phyloP scores from a whole-genome alignment of 1,139 yeast species.

The Suhomyces panamericanus region DNA sequence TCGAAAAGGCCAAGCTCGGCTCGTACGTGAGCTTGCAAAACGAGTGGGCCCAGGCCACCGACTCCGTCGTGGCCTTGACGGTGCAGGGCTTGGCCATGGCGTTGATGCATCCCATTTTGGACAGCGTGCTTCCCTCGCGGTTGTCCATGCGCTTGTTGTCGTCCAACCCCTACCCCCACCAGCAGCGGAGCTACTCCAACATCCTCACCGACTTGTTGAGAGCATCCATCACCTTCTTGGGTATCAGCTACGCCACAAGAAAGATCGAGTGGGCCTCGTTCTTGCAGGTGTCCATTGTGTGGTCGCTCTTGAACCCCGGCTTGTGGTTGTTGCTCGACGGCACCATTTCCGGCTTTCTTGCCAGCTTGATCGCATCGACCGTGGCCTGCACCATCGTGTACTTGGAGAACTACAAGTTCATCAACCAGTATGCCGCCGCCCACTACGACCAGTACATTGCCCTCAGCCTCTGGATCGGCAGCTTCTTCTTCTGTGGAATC shows the following conservation, averaged over 20 bases:
- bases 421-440: constrained; percentile 18
- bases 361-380: constrained; percentile 44
- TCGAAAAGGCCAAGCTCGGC: constrained; percentile 31
- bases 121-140: constrained; percentile 42
- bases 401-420: constrained; percentile 27
- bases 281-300: constrained; percentile 70
- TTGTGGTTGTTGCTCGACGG: constrained; percentile 83
- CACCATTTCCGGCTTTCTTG: constrained; percentile 62
- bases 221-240: constrained; percentile 73
- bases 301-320: constrained; percentile 76
- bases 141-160: constrained; percentile 26
- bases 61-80: constrained; percentile 30
- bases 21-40: constrained; percentile 9
- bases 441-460: constrained; percentile 33
- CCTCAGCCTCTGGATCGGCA: constrained; percentile 52
- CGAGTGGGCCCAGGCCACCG: constrained; percentile 16
- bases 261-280: constrained; percentile 79
- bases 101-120: constrained; percentile 60
- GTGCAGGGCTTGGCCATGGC: constrained; percentile 67
- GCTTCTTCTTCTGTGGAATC: constrained; percentile 68
- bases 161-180: constrained; percentile 29
- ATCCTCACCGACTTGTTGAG: constrained; percentile 48
- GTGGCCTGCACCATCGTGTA: constrained; percentile 41
- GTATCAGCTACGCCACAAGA: constrained; percentile 80
- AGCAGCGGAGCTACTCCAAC: constrained; percentile 27